Evolutionary conservation across 2,329 filamentous ascomycete species (phyloP), one percentile per base, ranked within the genome.

Genomic region (Claviceps citrina): DNA sequence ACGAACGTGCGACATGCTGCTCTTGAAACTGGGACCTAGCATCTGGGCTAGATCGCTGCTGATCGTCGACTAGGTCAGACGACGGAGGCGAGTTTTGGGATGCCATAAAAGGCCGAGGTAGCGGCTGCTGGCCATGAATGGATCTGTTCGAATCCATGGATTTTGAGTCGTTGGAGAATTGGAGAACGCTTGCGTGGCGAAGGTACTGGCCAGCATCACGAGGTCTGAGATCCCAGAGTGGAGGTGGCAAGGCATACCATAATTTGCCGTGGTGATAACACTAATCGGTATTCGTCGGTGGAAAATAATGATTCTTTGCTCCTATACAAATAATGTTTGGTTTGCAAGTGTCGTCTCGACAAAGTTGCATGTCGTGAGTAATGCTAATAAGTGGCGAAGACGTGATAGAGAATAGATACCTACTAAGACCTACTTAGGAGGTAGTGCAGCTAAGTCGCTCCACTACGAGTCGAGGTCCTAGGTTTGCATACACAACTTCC

Each of bases 91-190:
- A 64, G 50, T 79, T 73, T 58, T 78, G 78, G 43, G 89, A 65
- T 44, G 81, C 81, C 61, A 91, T 87, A 46, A 79, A 78, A 52
- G 48, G 54, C 31, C 47, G 48, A 39, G 49, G 52, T 42, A 49
- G 51, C 38, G 43, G 43, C 41, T 49, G 44, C 43, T 49, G 47
- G 47, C 47, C 47, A 34, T 53, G 51, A 24, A 30, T 25, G 31
- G 48, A 49, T 40, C 43, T 43, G 37, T 54, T 44, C 24, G 55
- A 54, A 43, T 56, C 51, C 58, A 61, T 61, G 36, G 44, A 43
- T 18, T 22, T 8, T 10, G 28, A 20, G 35, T 33, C 12, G 24
- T 20, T 30, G 28, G 9, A 20, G 22, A 36, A 10, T 39, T 27
- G 24, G 22, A 35, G 18, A 30, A 19, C 13, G 25, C n/a, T 24